Conservation (phyloP, 148 eudicot genomes). For the Heliosperma pusillum region DNA sequence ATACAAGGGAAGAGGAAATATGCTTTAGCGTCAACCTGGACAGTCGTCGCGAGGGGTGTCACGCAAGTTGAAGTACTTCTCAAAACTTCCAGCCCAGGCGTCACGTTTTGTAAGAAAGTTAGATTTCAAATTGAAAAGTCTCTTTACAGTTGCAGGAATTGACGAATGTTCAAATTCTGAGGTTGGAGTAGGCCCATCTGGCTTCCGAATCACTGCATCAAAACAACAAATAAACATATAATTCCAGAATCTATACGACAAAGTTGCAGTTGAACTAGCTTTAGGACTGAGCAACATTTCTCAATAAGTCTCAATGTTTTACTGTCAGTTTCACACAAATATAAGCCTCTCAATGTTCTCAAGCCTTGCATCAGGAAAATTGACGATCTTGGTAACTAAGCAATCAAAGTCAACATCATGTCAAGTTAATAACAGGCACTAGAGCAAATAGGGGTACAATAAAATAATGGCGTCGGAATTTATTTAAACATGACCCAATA, state of each 20-base stretch:
- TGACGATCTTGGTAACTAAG: neutral
- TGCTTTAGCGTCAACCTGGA: conserved; percentile 52
- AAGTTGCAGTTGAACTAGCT: neutral
- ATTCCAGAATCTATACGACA: conserved; percentile 1
- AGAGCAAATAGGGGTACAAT: neutral
- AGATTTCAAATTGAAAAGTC: conserved; percentile 70
- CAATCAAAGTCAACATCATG: neutral
- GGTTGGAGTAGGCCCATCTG: conserved; percentile 68
- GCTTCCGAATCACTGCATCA: conserved; percentile 71
- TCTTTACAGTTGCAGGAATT: conserved; percentile 85
- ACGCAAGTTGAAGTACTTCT: conserved; percentile 65
- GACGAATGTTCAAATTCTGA: conserved; percentile 91
- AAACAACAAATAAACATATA: conserved; percentile 17
- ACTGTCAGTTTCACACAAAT: neutral
- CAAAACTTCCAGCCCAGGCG: conserved; percentile 96
- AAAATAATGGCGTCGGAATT: neutral
- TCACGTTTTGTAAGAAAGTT: conserved; percentile 83
- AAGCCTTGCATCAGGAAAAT: neutral
- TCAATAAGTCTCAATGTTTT: neutral
- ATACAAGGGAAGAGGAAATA: conserved; percentile 9
- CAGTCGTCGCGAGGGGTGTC: conserved; percentile 85
- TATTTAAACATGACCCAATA: neutral
- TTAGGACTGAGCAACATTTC: neutral
- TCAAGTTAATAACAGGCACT: too few species aligned
- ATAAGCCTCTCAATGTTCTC: too few species aligned